phyloP scores from a whole-genome alignment of 345 rosid genomes.

The Viola odorata region DNA sequence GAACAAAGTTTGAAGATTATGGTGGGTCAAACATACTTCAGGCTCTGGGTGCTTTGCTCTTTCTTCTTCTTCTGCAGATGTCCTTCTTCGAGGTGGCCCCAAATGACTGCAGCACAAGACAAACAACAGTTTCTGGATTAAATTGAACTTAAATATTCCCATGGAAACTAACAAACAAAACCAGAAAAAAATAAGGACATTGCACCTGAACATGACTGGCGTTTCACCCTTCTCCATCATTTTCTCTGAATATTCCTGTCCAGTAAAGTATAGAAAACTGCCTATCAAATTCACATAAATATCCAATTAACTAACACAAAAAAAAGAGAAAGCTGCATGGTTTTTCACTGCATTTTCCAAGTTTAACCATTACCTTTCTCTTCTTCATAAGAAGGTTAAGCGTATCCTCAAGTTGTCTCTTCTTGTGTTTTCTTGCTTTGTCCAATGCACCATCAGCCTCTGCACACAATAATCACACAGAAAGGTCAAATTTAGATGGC shows the following conservation, averaged over 20 bases:
- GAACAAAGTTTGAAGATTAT: conserved; percentile 13
- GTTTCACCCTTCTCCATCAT: conserved; percentile 94
- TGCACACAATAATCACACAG: conserved; percentile 30
- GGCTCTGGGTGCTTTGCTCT: conserved; percentile 74
- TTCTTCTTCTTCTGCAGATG: conserved; percentile 84
- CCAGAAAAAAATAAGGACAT: background rate
- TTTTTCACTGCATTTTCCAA: background rate
- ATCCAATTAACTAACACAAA: background rate
- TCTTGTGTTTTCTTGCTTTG: conserved; percentile 98
- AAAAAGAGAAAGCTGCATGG: background rate
- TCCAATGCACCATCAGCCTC: conserved; percentile 99
- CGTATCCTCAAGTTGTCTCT: conserved; percentile 98
- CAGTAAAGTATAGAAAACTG: conserved; percentile 8
- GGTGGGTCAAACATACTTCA: conserved; percentile 48
- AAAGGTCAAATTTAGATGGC: conserved; percentile 14
- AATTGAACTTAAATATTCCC: conserved; percentile 7
- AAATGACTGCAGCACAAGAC: conserved; percentile 64
- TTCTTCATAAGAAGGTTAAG: conserved; percentile 82
- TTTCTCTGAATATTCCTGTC: conserved; percentile 84
- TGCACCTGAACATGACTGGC: conserved; percentile 95
- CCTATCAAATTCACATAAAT: background rate
- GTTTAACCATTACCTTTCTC: conserved; percentile 58
- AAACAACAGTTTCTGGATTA: conserved; percentile 22
- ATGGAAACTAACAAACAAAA: conserved; percentile 4
- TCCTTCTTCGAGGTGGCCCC: conserved; percentile 71